Percentiles rank a stretch among this genome's conserved stretches.
These are phyloP conservation scores for Exserohilum turcica DNA, from an alignment of 2,329 filamentous ascomycete species.

Conservation along the genomic window DNA sequence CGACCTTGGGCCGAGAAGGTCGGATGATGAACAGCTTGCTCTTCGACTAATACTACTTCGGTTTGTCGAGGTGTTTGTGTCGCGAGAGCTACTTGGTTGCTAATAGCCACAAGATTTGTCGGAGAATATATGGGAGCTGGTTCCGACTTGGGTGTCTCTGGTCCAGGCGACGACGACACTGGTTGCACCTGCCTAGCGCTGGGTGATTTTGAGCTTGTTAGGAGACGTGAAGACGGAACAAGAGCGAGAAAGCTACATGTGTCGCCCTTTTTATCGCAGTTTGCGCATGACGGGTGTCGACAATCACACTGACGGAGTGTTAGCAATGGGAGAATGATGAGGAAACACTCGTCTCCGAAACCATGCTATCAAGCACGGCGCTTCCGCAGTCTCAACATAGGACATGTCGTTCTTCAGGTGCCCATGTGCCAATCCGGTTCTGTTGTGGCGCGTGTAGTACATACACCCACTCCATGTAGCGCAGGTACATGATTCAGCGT, in stretches of 20 bases:
- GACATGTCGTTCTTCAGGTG: background rate
- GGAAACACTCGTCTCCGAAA: background rate
- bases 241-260: slow-evolving; percentile 43
- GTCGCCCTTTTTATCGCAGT: slow-evolving; percentile 40
- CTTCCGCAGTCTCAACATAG: background rate
- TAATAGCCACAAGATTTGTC: slow-evolving; percentile 5
- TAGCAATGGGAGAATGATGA: slow-evolving; percentile 9
- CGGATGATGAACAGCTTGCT: background rate
- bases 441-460: background rate
- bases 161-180: slow-evolving; percentile 5
- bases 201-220: slow-evolving; percentile 16
- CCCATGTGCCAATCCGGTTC: background rate
- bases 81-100: slow-evolving; percentile 13
- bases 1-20: background rate
- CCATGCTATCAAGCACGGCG: slow-evolving; percentile 35
- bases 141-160: slow-evolving; percentile 2
- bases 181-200: slow-evolving; percentile 7
- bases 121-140: background rate
- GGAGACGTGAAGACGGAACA: slow-evolving; percentile 39
- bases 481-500: background rate
- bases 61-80: slow-evolving; percentile 17
- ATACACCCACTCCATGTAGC: background rate
- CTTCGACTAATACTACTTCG: slow-evolving; percentile 13
- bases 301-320: slow-evolving; percentile 38
- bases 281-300: slow-evolving; percentile 39